Evolutionary conservation across 306 rosid species (phyloP).

Genomic region (barrel medic (Medicago truncatula)): DNA sequence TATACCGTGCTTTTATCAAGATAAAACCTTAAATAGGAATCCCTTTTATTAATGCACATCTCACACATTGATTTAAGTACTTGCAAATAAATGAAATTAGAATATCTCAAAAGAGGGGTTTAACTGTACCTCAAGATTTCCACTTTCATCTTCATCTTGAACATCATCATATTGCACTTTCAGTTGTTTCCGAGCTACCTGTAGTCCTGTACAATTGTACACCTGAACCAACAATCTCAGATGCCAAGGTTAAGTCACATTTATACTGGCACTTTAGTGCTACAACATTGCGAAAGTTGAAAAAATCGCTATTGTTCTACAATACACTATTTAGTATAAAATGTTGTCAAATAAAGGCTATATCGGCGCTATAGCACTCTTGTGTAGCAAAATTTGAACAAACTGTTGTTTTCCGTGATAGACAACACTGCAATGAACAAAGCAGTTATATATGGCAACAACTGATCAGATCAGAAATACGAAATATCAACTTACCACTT

Average conservation of each 20-base stretch:
- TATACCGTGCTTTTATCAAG: background rate
- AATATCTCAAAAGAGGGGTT: slow-evolving; percentile 24
- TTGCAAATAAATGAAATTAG: slow-evolving; percentile 18
- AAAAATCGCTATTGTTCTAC: background rate
- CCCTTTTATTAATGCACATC: slow-evolving; percentile 26
- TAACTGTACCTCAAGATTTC: slow-evolving; percentile 83
- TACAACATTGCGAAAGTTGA: background rate
- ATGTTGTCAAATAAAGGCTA: background rate
- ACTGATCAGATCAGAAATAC: background rate
- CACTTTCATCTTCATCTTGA: slow-evolving; percentile 85
- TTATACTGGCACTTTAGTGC: no score
- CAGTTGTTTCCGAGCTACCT: slow-evolving; percentile 71
- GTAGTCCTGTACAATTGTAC: slow-evolving; percentile 58
- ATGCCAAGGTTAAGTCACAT: slow-evolving; percentile 57
- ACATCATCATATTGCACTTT: slow-evolving; percentile 82
- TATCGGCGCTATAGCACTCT: no score
- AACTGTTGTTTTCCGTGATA: background rate
- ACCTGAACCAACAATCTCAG: slow-evolving; percentile 99
- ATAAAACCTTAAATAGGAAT: slow-evolving; percentile 15
- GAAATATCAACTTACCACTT: slow-evolving; percentile 55
- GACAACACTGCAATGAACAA: background rate
- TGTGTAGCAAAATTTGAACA: background rate
- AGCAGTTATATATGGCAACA: slow-evolving; percentile 5
- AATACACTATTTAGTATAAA: background rate
- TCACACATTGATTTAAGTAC: slow-evolving; percentile 38